Percentiles rank a stretch among this genome's conserved stretches.
phyloP scores from a whole-genome alignment of 2,329 filamentous ascomycete species.

The Dendrostoma leiphaemia region DNA sequence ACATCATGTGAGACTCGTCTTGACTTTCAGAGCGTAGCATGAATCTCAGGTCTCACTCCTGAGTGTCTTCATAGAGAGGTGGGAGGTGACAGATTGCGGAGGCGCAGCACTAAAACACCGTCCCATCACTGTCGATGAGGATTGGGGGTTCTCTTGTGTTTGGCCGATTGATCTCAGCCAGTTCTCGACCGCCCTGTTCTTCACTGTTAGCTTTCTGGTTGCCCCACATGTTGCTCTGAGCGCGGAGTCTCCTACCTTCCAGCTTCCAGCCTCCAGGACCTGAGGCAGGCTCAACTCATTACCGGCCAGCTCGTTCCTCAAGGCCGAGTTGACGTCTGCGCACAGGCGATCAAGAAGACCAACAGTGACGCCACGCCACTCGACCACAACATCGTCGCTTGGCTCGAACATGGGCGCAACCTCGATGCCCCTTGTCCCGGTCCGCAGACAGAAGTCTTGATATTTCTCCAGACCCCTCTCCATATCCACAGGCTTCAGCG shows the following conservation, averaged over 20 bases:
- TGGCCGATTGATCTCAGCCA: constrained; percentile 90
- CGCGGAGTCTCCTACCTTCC: constrained; percentile 69
- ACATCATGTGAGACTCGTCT: too few relatives aligned
- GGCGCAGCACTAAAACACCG: constrained; percentile 69
- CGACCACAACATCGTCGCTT: constrained; percentile 60
- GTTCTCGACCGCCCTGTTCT: constrained; percentile 78
- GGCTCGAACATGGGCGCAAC: constrained; percentile 59
- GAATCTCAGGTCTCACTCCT: background rate
- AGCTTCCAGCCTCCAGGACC: constrained; percentile 91
- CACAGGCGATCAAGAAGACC: constrained; percentile 57
- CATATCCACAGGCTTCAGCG: constrained; percentile 44
- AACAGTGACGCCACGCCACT: constrained; percentile 64
- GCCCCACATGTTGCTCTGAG: background rate
- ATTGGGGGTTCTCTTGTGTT: constrained; percentile 97
- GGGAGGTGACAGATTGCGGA: constrained; percentile 1
- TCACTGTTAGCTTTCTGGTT: background rate
- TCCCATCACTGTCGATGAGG: constrained; percentile 93
- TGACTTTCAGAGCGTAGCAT: background rate
- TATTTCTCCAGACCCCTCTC: constrained; percentile 45
- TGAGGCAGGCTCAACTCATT: constrained; percentile 77
- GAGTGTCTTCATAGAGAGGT: background rate
- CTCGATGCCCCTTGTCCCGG: constrained; percentile 60
- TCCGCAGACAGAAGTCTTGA: constrained; percentile 66
- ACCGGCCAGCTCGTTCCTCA: constrained; percentile 64
- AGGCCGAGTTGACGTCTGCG: constrained; percentile 55